Conservation (phyloP, 2,329 filamentous ascomycete species). For the Metarhizium guizhouense region DNA sequence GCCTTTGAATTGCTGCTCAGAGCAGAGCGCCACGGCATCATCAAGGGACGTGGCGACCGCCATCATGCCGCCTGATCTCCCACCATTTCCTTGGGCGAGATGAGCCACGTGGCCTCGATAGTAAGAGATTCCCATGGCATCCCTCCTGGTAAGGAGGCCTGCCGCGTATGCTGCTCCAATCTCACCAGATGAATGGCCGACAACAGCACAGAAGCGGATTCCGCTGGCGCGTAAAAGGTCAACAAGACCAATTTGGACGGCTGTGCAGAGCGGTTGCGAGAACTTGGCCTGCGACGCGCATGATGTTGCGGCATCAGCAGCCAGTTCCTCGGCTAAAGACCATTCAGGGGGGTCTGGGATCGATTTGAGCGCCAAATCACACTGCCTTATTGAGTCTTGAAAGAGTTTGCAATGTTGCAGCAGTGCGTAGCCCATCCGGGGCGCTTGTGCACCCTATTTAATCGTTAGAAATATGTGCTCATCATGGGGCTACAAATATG, state of each 20-base stretch:
- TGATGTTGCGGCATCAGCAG: neutral
- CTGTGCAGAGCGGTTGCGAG: conserved; percentile 16
- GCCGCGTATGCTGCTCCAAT: conserved; percentile 31
- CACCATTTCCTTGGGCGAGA: neutral
- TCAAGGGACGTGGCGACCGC: conserved; percentile 12
- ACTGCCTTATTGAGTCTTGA: no score
- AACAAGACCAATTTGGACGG: neutral
- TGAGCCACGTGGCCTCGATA: neutral
- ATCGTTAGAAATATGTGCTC: no score
- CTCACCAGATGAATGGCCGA: conserved; percentile 32
- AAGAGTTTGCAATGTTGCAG: no score
- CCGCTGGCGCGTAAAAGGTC: conserved; percentile 19
- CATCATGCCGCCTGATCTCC: conserved; percentile 10
- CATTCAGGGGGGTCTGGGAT: no score
- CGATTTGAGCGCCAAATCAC: no score
- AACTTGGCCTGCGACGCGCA: conserved; percentile 5
- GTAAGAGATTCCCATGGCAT: conserved; percentile 6
- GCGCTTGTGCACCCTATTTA: no score
- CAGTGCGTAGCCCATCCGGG: no score
- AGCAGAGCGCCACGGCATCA: conserved; percentile 1
- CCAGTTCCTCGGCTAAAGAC: no score
- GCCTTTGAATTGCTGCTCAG: conserved; percentile 12
- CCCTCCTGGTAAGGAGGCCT: conserved; percentile 5
- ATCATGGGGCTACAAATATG: no score
- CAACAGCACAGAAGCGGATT: conserved; percentile 18